Evolutionary conservation across 169 alveolate species (phyloP), one percentile per base, ranked within the genome.

Genomic region (Toxoplasma gondii): DNA sequence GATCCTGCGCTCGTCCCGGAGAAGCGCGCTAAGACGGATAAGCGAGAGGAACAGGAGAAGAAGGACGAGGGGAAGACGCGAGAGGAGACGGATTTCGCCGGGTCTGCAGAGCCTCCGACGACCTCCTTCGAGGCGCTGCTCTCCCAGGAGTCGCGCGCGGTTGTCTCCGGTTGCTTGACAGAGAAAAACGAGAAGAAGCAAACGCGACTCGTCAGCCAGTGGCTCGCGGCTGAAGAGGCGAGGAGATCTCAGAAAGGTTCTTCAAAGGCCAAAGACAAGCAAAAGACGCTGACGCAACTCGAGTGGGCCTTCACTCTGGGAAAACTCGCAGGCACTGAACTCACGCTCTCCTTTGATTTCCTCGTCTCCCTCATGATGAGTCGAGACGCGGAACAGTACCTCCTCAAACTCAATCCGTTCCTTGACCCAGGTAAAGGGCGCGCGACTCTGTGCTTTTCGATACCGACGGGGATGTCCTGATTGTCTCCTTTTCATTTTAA

Each of bases 351-450:
- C 91, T 93, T 93, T 43, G 95, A 93, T 38, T 69, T 84, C 43
- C 91, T 93, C 17, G 95, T 93, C 92, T 58, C 95, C 49, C 93
- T 93, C 43, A 36, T 91, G n/a, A 93, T 93, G 95, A 54, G 93
- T 19, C 29, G 16, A 31, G 67, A 84, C 53, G 95, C 91, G 2
- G 93, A 69, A 38, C 44, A 69, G 43, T 54, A 44, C 74, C 83
- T 93, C 64, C 69, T 36, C 45, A 82, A 54, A 29, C 90, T 93
- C 70, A 93, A 93, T 39, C 95, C 95, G 43, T 87, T 87, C 93
- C 95, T 92, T 22, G 45, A 90, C 36, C 91, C 92, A 22, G 41
- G 94, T 92, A 49, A 49, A 74, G 31, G 93, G 70, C 27, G 45
- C 88, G 36, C n/a, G 81, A 5, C 81, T 12, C 4, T 49, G 58